phyloP scores from a whole-genome alignment of 495 filamentous ascomycete genomes.

The Platismatia glauca region DNA sequence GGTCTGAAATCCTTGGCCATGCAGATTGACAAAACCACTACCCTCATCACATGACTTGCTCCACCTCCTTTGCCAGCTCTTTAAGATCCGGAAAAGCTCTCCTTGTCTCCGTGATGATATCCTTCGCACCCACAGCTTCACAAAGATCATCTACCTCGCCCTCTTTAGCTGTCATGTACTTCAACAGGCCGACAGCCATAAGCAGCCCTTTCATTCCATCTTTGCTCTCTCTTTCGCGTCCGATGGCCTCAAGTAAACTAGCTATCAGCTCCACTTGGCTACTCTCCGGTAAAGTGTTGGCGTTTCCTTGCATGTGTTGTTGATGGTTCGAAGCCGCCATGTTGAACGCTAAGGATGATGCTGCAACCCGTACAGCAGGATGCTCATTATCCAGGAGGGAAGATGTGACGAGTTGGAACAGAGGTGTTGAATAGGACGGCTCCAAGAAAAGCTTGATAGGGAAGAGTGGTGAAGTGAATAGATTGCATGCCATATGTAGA shows the following conservation, averaged over 20 bases:
- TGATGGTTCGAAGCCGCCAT: slow-evolving; percentile 61
- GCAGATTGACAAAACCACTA: background rate
- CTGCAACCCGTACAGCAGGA: slow-evolving; percentile 57
- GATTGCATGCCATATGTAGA: slow-evolving; percentile 54
- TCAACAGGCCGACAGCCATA: slow-evolving; percentile 61
- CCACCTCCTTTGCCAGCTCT: slow-evolving; percentile 43
- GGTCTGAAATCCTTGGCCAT: slow-evolving; percentile 3
- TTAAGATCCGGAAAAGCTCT: slow-evolving; percentile 26
- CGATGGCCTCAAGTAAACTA: slow-evolving; percentile 65
- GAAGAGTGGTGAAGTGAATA: slow-evolving; percentile 49
- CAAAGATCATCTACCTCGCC: slow-evolving; percentile 70
- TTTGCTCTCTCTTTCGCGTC: slow-evolving; percentile 44
- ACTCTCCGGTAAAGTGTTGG: slow-evolving; percentile 53
- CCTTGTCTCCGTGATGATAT: slow-evolving; percentile 47
- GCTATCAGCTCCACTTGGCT: slow-evolving; percentile 73
- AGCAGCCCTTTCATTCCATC: slow-evolving; percentile 68
- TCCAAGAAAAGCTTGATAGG: slow-evolving; percentile 33
- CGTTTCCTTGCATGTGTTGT: slow-evolving; percentile 46
- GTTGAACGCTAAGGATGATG: slow-evolving; percentile 77
- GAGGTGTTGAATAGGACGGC: slow-evolving; percentile 23
- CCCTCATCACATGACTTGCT: slow-evolving; percentile 34
- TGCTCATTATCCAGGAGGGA: slow-evolving; percentile 47
- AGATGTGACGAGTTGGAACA: slow-evolving; percentile 43
- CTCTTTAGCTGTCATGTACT: slow-evolving; percentile 57
- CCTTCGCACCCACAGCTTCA: slow-evolving; percentile 57